phyloP scores from a whole-genome alignment of 495 filamentous ascomycete genomes.

The Podospora anserina region DNA sequence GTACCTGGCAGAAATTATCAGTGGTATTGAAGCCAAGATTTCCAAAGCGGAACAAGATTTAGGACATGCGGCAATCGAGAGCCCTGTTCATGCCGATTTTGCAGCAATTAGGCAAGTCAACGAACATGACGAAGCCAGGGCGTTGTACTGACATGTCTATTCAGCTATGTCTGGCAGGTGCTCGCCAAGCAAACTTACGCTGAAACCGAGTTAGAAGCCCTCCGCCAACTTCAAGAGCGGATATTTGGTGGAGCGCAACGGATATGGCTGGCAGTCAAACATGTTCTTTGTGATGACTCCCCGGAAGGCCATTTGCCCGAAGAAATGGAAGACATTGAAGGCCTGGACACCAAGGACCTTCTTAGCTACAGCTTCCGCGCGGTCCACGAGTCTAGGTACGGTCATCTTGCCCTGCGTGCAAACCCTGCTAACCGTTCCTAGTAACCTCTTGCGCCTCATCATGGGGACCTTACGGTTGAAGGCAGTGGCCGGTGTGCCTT shows the following conservation, averaged over 20 bases:
- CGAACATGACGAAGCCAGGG: background rate
- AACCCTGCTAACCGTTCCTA: background rate
- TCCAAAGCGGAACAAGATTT: constrained; percentile 55
- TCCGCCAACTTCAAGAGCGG: constrained; percentile 49
- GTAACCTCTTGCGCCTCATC: constrained; percentile 57
- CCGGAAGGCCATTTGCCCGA: constrained; percentile 83
- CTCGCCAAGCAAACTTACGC: constrained; percentile 33
- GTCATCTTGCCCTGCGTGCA: background rate
- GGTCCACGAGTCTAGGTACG: constrained; percentile 68
- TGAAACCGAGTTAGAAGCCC: constrained; percentile 35
- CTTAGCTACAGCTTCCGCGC: constrained; percentile 92
- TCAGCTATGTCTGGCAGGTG: constrained; percentile 38
- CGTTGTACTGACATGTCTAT: background rate
- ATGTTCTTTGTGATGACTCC: constrained; percentile 82
- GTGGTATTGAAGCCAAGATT: constrained; percentile 56
- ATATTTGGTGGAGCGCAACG: constrained; percentile 55
- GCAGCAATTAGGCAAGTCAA: constrained; percentile 51
- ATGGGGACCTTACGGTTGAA: constrained; percentile 41
- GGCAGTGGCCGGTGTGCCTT: constrained; percentile 32
- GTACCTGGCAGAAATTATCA: constrained; percentile 47
- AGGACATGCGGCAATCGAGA: constrained; percentile 57
- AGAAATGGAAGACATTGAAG: constrained; percentile 64
- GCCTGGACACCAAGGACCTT: constrained; percentile 75
- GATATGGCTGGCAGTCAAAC: constrained; percentile 72
- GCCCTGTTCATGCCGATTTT: constrained; percentile 68